Conservation (phyloP, 192 early-diverging fungal genomes). For the Umbelopsis isabellina region DNA sequence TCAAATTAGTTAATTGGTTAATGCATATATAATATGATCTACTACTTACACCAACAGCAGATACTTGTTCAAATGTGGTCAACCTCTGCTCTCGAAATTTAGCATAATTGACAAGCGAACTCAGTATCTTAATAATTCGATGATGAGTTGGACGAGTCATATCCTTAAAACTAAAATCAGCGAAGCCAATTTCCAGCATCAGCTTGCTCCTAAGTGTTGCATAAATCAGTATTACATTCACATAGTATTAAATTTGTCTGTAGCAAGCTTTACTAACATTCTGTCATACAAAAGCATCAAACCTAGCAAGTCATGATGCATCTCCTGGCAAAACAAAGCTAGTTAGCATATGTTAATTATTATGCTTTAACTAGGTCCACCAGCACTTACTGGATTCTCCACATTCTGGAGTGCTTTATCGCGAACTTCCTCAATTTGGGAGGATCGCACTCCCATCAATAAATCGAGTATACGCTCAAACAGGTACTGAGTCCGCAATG, state of each 20-base stretch:
- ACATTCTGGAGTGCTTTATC: conserved; percentile 2
- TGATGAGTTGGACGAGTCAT: conserved; percentile 5
- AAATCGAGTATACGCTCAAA: conserved; percentile 11
- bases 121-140: background rate
- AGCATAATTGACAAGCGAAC: conserved; percentile 10
- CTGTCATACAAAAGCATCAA: conserved; percentile 9
- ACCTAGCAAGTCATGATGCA: conserved; percentile 9
- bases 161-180: conserved; percentile 8
- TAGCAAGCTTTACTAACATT: background rate
- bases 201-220: background rate
- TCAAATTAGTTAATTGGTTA: background rate
- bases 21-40: background rate
- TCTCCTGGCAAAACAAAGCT: background rate
- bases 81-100: conserved; percentile 16
- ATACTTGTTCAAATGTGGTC: conserved; percentile 16
- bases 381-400: background rate
- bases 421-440: conserved; percentile 13
- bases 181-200: conserved; percentile 12
- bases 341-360: background rate
- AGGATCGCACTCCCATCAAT: conserved; percentile 5
- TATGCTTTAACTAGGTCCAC: too few relatives aligned
- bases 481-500: background rate
- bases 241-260: background rate
- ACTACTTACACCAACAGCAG: conserved; percentile 8
- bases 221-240: background rate